These are phyloP conservation scores for Maudiozyma serrabonitensis DNA, from an alignment of 805 yeast genomes.

Conservation along the genomic window DNA sequence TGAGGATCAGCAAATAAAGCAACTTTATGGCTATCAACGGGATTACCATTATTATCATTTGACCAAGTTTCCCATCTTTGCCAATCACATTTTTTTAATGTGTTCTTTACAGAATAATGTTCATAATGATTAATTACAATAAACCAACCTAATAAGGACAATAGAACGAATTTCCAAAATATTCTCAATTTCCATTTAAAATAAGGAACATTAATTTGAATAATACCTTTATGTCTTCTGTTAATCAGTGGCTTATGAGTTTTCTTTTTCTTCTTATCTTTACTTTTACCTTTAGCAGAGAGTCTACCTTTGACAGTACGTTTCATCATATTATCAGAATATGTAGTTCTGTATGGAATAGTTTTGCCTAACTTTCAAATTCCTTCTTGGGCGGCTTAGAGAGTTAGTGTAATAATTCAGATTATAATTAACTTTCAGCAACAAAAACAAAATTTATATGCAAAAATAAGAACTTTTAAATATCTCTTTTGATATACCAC, in stretches of 20 bases:
- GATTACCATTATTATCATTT: conserved; percentile 4
- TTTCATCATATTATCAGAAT: neutral
- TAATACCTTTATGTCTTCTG: neutral
- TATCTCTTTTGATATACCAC: too few relatives aligned
- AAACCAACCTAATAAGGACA: conserved; percentile 34
- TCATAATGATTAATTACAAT: conserved; percentile 44
- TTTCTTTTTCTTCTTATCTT: conserved; percentile 1
- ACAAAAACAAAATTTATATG: too few relatives aligned
- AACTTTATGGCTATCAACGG: conserved; percentile 37
- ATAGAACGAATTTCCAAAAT: conserved; percentile 21
- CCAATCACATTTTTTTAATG: conserved; percentile 52
- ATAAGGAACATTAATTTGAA: conserved; percentile 1
- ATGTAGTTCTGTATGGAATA: too few relatives aligned
- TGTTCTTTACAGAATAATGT: conserved; percentile 37
- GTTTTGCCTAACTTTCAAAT: too few relatives aligned
- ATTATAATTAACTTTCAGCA: too few relatives aligned
- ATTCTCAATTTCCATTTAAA: conserved; percentile 4
- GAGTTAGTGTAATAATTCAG: too few relatives aligned
- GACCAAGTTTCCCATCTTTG: conserved; percentile 54
- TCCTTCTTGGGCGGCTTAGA: too few relatives aligned
- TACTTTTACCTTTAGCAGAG: neutral
- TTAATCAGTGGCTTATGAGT: neutral
- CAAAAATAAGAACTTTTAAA: too few relatives aligned
- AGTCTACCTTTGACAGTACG: neutral
- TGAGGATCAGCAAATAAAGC: conserved; percentile 89